Evolutionary conservation across 805 yeast species (phyloP).

Genomic region (Kodamaea lidongshanica): DNA sequence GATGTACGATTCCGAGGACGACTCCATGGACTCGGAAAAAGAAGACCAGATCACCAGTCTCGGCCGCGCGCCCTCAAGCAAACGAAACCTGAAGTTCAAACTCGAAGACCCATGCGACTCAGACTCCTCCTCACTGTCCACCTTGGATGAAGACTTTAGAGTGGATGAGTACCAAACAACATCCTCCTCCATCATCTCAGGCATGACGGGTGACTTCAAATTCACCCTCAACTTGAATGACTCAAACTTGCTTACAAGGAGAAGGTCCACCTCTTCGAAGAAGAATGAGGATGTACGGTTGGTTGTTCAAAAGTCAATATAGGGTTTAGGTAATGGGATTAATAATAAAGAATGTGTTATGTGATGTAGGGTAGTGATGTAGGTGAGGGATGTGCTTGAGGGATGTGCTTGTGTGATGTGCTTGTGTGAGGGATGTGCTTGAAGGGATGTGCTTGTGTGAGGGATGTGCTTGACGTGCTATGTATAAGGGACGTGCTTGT

Average conservation of each 20-base stretch:
- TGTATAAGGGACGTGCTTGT: too few species aligned
- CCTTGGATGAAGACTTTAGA: constrained; percentile 14
- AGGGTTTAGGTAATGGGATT: too few species aligned
- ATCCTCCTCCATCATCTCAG: constrained; percentile 35
- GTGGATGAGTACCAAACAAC: constrained; percentile 27
- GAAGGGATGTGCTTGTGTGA: too few species aligned
- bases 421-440: too few species aligned
- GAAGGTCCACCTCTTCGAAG: constrained; percentile 33
- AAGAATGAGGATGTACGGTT: constrained; percentile 9
- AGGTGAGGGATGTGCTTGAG: too few species aligned
- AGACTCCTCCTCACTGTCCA: constrained; percentile 11
- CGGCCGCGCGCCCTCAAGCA: constrained; percentile 3
- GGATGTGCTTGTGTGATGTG: too few species aligned
- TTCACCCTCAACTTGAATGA: constrained; percentile 61
- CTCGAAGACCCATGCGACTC: constrained; percentile 8
- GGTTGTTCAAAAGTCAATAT: too few species aligned
- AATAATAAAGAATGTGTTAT: too few species aligned
- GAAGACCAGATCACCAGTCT: constrained; percentile 12
- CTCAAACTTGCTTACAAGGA: constrained; percentile 55
- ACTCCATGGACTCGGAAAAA: constrained; percentile 11
- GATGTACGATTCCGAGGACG: too few species aligned
- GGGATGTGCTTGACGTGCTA: too few species aligned
- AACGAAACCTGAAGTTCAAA: constrained; percentile 5
- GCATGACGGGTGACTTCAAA: constrained; percentile 35
- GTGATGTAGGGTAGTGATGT: too few species aligned